A percentile compares a stretch with the other conserved stretches of the same genome.
phyloP scores from a whole-genome alignment of 805 yeast species.

The Starmera amethionina region DNA sequence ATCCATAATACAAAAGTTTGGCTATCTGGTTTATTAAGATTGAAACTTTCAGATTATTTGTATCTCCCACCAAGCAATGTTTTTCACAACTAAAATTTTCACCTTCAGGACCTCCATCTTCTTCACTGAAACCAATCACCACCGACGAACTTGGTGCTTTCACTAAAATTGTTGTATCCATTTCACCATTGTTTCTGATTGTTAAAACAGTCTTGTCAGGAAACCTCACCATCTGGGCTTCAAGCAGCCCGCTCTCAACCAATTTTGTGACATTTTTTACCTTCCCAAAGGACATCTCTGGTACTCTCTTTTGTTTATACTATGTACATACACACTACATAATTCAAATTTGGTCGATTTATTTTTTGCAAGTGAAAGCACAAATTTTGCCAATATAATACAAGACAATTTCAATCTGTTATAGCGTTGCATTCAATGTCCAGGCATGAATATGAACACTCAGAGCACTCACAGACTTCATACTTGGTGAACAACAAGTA shows the following conservation, averaged over 20 bases:
- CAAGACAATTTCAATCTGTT: no score
- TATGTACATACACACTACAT: no score
- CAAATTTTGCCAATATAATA: no score
- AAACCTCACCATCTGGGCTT: constrained; percentile 20
- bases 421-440: no score
- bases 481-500: no score
- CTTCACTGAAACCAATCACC: constrained; percentile 4
- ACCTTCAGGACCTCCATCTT: not conserved
- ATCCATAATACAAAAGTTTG: constrained; percentile 8
- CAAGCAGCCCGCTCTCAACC: not conserved
- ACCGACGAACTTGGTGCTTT: constrained; percentile 11
- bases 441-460: no score
- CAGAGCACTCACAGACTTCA: no score
- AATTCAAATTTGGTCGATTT: no score
- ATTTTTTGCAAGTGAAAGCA: no score
- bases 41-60: constrained; percentile 7
- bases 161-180: constrained; percentile 16
- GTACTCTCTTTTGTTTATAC: no score
- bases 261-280: not conserved
- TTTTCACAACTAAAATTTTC: constrained; percentile 36
- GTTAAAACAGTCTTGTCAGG: constrained; percentile 29
- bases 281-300: no score
- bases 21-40: constrained; percentile 15
- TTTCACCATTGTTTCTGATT: constrained; percentile 32
- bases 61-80: constrained; percentile 13